Evolutionary conservation across 2,329 filamentous ascomycete species (phyloP).

Genomic region (Exophiala sideris): DNA sequence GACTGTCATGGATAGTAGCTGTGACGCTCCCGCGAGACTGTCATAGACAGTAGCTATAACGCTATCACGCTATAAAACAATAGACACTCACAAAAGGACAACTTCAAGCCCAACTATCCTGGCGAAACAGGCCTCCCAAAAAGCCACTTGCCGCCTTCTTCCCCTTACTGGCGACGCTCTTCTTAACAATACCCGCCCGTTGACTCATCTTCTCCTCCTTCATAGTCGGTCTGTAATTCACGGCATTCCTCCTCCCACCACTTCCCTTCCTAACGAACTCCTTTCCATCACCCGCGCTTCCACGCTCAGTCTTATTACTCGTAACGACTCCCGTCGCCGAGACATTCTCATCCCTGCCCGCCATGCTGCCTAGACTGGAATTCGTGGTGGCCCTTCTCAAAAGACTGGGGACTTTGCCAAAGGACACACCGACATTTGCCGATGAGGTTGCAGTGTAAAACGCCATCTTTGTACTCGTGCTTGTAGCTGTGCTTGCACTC

Average conservation of each 20-base stretch:
- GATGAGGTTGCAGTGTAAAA: constrained; percentile 22
- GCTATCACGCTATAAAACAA: neutral
- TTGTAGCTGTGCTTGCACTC: neutral
- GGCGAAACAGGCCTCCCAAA: constrained; percentile 24
- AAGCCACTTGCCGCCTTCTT: constrained; percentile 20
- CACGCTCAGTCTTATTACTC: constrained; percentile 24
- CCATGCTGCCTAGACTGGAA: constrained; percentile 22
- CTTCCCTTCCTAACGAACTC: constrained; percentile 27
- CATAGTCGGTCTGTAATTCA: constrained; percentile 27
- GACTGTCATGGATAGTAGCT: no score
- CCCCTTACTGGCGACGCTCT: constrained; percentile 14
- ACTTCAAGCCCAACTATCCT: constrained; percentile 23
- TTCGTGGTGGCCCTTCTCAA: constrained; percentile 29
- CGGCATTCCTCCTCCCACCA: constrained; percentile 25
- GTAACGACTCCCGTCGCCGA: constrained; percentile 28
- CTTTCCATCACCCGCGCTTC: constrained; percentile 25
- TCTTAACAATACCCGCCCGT: constrained; percentile 25
- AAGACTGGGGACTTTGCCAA: constrained; percentile 23
- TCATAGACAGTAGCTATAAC: no score
- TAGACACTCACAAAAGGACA: neutral
- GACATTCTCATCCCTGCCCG: constrained; percentile 37
- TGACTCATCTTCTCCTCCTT: constrained; percentile 28
- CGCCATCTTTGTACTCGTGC: constrained; percentile 22
- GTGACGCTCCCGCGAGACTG: neutral
- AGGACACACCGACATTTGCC: constrained; percentile 3